Evolutionary conservation across 2,329 filamentous ascomycete genomes (phyloP).

Genomic region (Nakataea oryzae): DNA sequence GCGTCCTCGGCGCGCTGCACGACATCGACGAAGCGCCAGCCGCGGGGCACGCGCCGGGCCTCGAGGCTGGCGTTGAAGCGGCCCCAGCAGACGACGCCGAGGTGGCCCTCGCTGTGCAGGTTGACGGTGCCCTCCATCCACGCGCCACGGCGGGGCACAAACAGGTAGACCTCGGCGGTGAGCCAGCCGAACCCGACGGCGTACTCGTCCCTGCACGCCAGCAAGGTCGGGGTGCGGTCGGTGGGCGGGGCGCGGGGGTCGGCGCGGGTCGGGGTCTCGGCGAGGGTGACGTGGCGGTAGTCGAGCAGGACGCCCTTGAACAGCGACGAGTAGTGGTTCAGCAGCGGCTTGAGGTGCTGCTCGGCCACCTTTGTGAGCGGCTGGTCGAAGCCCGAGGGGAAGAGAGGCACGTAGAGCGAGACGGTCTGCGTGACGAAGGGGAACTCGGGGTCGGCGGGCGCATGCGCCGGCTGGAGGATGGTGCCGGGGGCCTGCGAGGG

Average conservation of each 20-base stretch:
- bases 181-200: slow-evolving; percentile 81
- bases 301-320: slow-evolving; percentile 65
- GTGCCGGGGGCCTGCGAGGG: slow-evolving; percentile 11
- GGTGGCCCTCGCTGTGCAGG: slow-evolving; percentile 77
- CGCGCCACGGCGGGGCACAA: slow-evolving; percentile 63
- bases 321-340: slow-evolving; percentile 66
- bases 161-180: slow-evolving; percentile 77
- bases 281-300: slow-evolving; percentile 59
- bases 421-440: slow-evolving; percentile 73
- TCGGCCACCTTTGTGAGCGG: slow-evolving; percentile 62
- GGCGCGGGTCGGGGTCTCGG: slow-evolving; percentile 42
- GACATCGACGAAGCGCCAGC: slow-evolving; percentile 71
- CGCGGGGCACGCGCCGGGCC: slow-evolving; percentile 58
- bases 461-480: slow-evolving; percentile 22
- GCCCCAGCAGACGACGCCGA: slow-evolving; percentile 83
- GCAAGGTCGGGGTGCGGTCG: slow-evolving; percentile 31
- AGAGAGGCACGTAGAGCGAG: slow-evolving; percentile 70
- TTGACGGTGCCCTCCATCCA: slow-evolving; percentile 75
- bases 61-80: slow-evolving; percentile 88
- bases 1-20: slow-evolving; percentile 28
- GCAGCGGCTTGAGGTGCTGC: slow-evolving; percentile 64
- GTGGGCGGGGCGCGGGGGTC: slow-evolving; percentile 30
- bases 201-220: slow-evolving; percentile 63
- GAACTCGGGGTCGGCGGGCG: slow-evolving; percentile 34
- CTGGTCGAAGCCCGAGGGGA: slow-evolving; percentile 57